Base-by-base conservation (phyloP, 192 early-diverging fungal genomes). In the Podila clonocystis region DNA sequence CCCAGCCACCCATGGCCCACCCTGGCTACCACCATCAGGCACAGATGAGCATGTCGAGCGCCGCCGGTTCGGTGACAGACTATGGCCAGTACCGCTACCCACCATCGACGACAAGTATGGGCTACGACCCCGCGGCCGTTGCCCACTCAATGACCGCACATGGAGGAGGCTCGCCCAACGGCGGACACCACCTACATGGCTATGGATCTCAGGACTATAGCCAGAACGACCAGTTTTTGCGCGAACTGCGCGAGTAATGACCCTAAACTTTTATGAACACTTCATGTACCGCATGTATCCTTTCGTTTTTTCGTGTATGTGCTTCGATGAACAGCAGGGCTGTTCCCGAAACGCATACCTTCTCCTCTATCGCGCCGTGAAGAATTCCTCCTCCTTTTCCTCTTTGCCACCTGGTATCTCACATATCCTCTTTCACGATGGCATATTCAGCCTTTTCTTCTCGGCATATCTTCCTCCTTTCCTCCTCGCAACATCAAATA, bases 201-300 rank as follows among this genome's bases (percentile, higher is more conserved):
- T 73, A 80, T 65, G 70, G 68, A 30, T 80, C 77, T 11, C 70
- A 80, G 48, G 77, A 80, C 19, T 80, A 69, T 36, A 63, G 33
- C 15, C 66, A 65, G 62, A 72, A 80, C 62, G 66, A 72, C 24
- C 71, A 80, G 19, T 80, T 73, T 55, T 30, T 80, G 62, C 59
- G 71, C 17, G 77, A 80, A 36, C 38, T 80, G 45, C 77, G 77
- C 3, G 77, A 73, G 61, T 80, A 73, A 61, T 55, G 52, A 55
- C 20, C 20, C 9, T 11, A 55, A 55, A 55, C 6, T 9, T 24
- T 24, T 24, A 55, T 55, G 52, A 55, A 45, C 41, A 15, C 15
- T 3, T 45, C 41, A 45, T 45, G 41, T 3, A 12, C 41, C 41
- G 41, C 15, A 0, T 41, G 33, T 45, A 15, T 45, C 15, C 15